Evolutionary conservation across 2,329 filamentous ascomycete species (phyloP).

Genomic region (Colletotrichum truncatum): DNA sequence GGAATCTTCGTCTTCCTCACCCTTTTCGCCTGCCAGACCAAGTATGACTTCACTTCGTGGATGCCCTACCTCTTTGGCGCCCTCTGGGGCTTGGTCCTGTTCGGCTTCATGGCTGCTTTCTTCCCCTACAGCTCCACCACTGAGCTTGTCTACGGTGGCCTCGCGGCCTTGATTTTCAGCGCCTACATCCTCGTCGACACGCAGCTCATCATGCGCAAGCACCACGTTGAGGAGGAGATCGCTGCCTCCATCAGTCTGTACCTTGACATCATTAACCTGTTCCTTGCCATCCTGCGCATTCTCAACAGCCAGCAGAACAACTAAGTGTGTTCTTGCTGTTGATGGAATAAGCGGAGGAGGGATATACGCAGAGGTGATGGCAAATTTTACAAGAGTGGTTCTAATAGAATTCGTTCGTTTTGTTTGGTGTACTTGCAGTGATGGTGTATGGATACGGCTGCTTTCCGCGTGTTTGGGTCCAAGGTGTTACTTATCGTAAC

Average conservation of each 20-base stretch:
- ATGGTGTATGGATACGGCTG: background rate
- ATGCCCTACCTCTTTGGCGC: conserved; percentile 93
- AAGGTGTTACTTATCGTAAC: background rate
- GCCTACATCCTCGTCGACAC: conserved; percentile 97
- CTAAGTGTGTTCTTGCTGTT: conserved; percentile 59
- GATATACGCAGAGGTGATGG: background rate
- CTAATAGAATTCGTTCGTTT: conserved; percentile 1
- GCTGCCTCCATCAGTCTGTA: conserved; percentile 95
- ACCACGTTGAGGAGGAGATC: conserved; percentile 98
- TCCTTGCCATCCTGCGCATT: conserved; percentile 94
- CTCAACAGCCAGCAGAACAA: conserved; percentile 96
- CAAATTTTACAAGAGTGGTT: background rate
- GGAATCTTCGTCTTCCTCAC: conserved; percentile 84
- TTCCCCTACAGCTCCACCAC: conserved; percentile 83
- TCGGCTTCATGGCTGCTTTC: conserved; percentile 92
- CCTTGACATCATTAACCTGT: conserved; percentile 95
- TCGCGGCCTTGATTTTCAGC: conserved; percentile 88
- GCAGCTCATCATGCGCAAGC: conserved; percentile 92
- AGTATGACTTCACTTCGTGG: conserved; percentile 98
- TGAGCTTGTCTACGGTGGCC: conserved; percentile 86
- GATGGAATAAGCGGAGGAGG: background rate
- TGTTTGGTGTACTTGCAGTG: background rate
- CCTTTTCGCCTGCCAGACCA: conserved; percentile 93
- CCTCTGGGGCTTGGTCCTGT: conserved; percentile 90
- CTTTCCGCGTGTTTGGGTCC: background rate